Base-by-base conservation (phyloP, 306 rosid genomes). In the Acacia confusa region DNA sequence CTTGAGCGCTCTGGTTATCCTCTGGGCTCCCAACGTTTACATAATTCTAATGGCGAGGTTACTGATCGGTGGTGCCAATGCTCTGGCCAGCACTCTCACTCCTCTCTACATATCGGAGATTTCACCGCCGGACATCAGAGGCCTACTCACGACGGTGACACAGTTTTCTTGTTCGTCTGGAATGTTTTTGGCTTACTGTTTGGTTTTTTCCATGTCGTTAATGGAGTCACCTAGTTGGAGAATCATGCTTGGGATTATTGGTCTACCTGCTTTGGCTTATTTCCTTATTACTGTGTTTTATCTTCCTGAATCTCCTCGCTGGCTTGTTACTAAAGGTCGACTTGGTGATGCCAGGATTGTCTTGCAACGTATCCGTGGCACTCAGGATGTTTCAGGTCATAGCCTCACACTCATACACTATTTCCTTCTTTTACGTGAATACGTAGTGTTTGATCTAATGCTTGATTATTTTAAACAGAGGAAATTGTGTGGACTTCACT, bases 31-130 rank as follows among this genome's bases (percentile, higher is more conserved):
- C 7, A 95, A 91, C 63, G 94, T 95, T 30, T 69, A 75, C 34
- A 72, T 88, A 6, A 78, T 95, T 63, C 81, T 95, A 2, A 48
- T 92, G 3, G 91, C 97, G 13, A 88, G 99, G 83, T 78, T 93
- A 6, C 63, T 93, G 48, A 92, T 85, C 81, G 99, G 98, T 4
- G 73, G 90, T 34, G 99, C 92, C 25, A 80, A 78, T 67, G 94
- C 94, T 55, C 84, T 96, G 20, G 68, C 92, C 0, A 83, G 88
- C 11, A 92, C 98, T 7, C 78, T 93, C 2, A 90, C 92, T 22
- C 99, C 98, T 0, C 88, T 96, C 16, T 96, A 96, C 80, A 96
- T 96, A 67, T 96, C 99, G 4, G 98, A 96, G 97, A 96, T 94
- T 2, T 92, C 99, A 24, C 99, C 99, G 1, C 92, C 99, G 16